Percentiles rank a stretch among this genome's conserved stretches.
These are phyloP conservation scores for Tuber brumale DNA, from an alignment of 495 filamentous ascomycete species.

Conservation along the genomic window DNA sequence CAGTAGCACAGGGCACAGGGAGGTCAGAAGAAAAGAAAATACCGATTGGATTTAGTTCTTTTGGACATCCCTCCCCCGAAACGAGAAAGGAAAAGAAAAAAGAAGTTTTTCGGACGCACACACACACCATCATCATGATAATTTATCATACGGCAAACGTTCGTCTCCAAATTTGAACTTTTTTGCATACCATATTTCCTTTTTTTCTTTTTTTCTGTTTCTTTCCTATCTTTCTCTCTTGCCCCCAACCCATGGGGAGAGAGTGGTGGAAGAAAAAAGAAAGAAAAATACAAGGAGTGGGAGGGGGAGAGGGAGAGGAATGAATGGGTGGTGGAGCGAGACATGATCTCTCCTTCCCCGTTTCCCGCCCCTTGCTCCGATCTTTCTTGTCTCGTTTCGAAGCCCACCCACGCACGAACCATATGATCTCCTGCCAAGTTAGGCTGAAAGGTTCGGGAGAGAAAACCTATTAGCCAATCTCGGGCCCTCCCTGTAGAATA, in stretches of 20 bases:
- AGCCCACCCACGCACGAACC: conserved; percentile 35
- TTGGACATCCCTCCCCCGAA: not conserved
- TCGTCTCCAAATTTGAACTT: conserved; percentile 2
- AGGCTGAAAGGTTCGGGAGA: conserved; percentile 9
- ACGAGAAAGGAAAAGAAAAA: not conserved
- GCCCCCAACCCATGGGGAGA: not conserved
- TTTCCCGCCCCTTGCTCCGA: conserved; percentile 38
- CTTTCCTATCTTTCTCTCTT: not conserved
- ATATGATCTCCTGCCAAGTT: conserved; percentile 31
- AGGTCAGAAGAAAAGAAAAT: not conserved
- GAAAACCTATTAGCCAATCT: no score
- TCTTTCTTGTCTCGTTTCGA: conserved; percentile 34
- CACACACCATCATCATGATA: not conserved
- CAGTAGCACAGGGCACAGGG: not conserved
- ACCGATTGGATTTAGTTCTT: not conserved
- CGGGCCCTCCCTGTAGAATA: no score
- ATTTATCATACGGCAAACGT: not conserved
- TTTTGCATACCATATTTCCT: not conserved
- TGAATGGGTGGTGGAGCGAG: conserved; percentile 29
- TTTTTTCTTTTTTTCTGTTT: not conserved
- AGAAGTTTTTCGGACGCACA: not conserved
- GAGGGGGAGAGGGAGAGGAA: conserved; percentile 5
- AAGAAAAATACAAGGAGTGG: not conserved
- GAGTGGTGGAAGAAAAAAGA: not conserved
- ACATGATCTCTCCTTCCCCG: conserved; percentile 32